Conservation (phyloP, 2,329 filamentous ascomycete species). For the Aspergillus tanneri region DNA sequence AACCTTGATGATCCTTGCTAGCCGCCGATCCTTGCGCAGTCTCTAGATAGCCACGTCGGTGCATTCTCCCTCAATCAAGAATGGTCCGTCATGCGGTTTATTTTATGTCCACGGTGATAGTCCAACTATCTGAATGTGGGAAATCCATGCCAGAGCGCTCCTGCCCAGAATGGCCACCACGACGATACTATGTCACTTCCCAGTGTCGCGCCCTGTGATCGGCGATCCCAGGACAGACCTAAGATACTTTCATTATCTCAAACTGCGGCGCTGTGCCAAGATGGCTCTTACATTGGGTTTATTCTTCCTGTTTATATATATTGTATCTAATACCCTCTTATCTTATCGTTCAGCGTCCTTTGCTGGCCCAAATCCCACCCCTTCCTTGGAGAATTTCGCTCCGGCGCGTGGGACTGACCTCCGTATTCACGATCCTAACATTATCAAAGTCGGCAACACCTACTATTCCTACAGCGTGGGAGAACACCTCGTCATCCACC, state of each 20-base stretch:
- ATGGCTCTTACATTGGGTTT: constrained; percentile 7
- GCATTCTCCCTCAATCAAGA: too few relatives aligned
- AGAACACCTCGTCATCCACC: constrained; percentile 31
- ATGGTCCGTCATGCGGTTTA: too few relatives aligned
- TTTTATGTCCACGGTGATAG: too few relatives aligned
- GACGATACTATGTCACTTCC: not conserved
- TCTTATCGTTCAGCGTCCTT: not conserved
- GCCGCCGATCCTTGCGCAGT: too few relatives aligned
- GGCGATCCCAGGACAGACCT: not conserved
- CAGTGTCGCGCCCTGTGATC: not conserved
- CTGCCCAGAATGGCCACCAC: not conserved
- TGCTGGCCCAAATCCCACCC: too few relatives aligned
- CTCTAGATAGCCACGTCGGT: too few relatives aligned
- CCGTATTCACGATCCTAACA: constrained; percentile 35
- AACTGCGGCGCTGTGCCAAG: constrained; percentile 10
- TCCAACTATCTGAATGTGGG: too few relatives aligned
- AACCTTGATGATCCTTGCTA: too few relatives aligned
- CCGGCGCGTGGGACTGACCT: constrained; percentile 16
- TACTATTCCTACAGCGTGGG: constrained; percentile 38
- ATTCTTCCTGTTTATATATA: constrained; percentile 2
- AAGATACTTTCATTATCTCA: not conserved
- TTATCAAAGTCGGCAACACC: constrained; percentile 26
- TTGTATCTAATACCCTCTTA: not conserved
- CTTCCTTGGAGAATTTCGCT: constrained; percentile 5
- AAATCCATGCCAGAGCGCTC: not conserved